phyloP scores from a whole-genome alignment of 257 asterid genomes.

The Striga asiatica region DNA sequence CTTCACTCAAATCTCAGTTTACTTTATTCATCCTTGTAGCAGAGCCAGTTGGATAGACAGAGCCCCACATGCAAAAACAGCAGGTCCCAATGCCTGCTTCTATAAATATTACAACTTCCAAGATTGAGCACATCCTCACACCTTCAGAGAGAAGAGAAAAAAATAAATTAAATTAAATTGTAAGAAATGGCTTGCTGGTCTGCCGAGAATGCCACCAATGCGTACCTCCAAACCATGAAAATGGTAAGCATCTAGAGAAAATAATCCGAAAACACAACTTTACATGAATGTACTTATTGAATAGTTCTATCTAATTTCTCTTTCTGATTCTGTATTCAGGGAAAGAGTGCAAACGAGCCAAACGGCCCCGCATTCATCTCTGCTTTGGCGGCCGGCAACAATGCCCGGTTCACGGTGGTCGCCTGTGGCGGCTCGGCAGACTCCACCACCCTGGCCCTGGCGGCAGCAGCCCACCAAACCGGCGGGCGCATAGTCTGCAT shows the following conservation, averaged over 20 bases:
- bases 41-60: constrained; percentile 43
- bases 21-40: constrained; percentile 17
- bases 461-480: constrained; percentile 75
- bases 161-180: background rate
- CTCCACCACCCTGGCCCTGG: constrained; percentile 54
- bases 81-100: constrained; percentile 22
- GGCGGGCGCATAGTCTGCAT: constrained; percentile 68
- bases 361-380: constrained; percentile 74
- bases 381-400: constrained; percentile 85
- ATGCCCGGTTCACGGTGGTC: constrained; percentile 43
- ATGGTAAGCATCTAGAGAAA: background rate
- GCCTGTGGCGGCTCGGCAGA: constrained; percentile 54
- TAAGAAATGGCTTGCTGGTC: constrained; percentile 3
- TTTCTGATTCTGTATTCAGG: constrained; percentile 26
- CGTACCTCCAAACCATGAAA: background rate
- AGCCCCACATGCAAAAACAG: constrained; percentile 26
- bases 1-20: background rate
- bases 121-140: constrained; percentile 4
- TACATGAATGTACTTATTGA: no score
- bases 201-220: background rate
- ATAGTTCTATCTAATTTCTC: background rate
- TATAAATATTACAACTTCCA: constrained; percentile 20
- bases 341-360: constrained; percentile 50
- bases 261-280: no score
- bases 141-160: constrained; percentile 11